Evolutionary conservation across 768 basidiomycete genomes (phyloP), one percentile per base, ranked within the genome.

Genomic region (Leccinum obscurum): DNA sequence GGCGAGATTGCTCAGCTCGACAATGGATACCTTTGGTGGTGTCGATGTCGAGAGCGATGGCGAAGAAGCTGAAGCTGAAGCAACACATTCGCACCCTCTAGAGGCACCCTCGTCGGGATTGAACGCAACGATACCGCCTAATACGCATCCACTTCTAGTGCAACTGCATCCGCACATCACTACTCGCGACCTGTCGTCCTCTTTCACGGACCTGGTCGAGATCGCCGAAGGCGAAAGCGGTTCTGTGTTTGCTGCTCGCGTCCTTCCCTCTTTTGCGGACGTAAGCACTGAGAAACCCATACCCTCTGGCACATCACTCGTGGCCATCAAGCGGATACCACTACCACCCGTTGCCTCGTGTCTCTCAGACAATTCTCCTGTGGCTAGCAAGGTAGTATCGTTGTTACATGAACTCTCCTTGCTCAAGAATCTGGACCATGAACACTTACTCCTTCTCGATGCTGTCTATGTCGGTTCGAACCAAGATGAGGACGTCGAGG

Each of bases 221-320:
- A 87, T 94, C 30, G 92, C 90, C 0, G 89, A 93, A 69, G 91
- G 92, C 34, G 92, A 93, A 68, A 88, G 83, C 46, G 92, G 92
- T 4, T 86, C 83, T 2, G 89, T 94, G 20, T 84, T 75, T 59
- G 76, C 78, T 15, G 83, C 81, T 3, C 69, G 71, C 26, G 72
- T 80, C 10, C 49, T n/a, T 15, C 32, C 62, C 11, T 65, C 58
- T 4, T 54, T 44, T 68, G 72, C 56, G 11, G 53, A 57, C 11
- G 28, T 14, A 35, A 13, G 26, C 24, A 28, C 11, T n/a, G 70
- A 74, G 70, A 35, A 76, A 66, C 52, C 63, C 13, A 26, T 75
- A 52, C 54, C 63, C 1, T 13, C 70, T 64, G 51, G 68, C 66
- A 60, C 65, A 26, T 80, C 77, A 32, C 69, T 83, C n/a, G 85